Percentiles rank a stretch among this genome's conserved stretches.
Conservation (phyloP, 2,329 filamentous ascomycete species). For the Colletotrichum ledebouriae region DNA sequence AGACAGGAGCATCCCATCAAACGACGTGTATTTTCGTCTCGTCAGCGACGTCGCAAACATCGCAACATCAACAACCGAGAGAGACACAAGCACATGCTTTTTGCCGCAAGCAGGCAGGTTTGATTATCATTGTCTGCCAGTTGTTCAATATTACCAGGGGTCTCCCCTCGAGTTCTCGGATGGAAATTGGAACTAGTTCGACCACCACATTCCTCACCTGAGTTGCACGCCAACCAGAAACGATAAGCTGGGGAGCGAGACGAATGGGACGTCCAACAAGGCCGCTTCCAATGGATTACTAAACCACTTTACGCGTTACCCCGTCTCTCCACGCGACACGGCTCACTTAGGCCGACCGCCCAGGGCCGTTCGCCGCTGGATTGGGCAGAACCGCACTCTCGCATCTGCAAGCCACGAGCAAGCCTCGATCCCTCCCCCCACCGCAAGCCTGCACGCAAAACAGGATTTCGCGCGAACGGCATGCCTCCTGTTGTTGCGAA, state of each 20-base stretch:
- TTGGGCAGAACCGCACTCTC: slow-evolving; percentile 39
- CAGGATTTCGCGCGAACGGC: slow-evolving; percentile 41
- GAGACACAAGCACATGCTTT: slow-evolving; percentile 35
- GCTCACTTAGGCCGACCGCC: slow-evolving; percentile 29
- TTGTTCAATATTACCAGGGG: slow-evolving; percentile 41
- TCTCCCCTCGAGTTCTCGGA: slow-evolving; percentile 40
- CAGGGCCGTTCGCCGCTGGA: slow-evolving; percentile 11
- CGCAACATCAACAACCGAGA: slow-evolving; percentile 24
- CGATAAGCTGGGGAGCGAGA: slow-evolving; percentile 9
- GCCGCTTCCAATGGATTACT: slow-evolving; percentile 6
- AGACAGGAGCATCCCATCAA: slow-evolving; percentile 23
- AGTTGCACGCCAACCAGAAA: slow-evolving; percentile 29
- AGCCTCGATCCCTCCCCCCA: slow-evolving; percentile 25
- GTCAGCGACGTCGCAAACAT: slow-evolving; percentile 8
- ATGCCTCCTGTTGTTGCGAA: slow-evolving; percentile 23
- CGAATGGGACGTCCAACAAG: not conserved
- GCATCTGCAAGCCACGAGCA: slow-evolving; percentile 42
- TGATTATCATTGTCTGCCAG: slow-evolving; percentile 41
- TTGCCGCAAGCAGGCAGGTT: slow-evolving; percentile 31
- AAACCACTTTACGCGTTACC: slow-evolving; percentile 41
- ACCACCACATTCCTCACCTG: slow-evolving; percentile 32
- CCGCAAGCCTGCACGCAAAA: slow-evolving; percentile 40
- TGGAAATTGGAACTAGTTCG: slow-evolving; percentile 33
- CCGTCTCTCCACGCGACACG: slow-evolving; percentile 33
- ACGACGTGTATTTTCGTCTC: slow-evolving; percentile 12